These are phyloP conservation scores for Phytophthora sp. DNA, from an alignment of 352 stramenopile species.

Conservation along the genomic window DNA sequence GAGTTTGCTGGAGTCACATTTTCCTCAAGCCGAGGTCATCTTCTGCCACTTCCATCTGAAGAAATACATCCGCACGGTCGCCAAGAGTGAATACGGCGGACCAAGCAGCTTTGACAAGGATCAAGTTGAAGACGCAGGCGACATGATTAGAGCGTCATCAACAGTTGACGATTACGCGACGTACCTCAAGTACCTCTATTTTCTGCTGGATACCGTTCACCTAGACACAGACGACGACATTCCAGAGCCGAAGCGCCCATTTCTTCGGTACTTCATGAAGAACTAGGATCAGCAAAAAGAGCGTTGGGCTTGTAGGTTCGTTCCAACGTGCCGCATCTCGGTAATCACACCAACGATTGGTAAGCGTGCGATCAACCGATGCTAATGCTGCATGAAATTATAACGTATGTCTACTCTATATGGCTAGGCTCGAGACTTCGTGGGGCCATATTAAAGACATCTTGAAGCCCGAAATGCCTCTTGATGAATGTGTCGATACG, in stretches of 20 bases:
- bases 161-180: neutral
- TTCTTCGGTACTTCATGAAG: conserved; percentile 14
- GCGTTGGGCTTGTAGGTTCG: neutral
- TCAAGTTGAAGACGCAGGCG: neutral
- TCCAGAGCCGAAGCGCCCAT: neutral
- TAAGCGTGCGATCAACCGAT: no score
- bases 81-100: neutral
- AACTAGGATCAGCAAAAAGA: conserved; percentile 19
- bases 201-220: neutral
- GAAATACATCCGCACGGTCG: neutral
- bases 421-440: neutral
- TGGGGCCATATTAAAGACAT: neutral
- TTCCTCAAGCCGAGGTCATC: neutral
- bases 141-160: neutral
- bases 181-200: neutral
- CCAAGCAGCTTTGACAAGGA: neutral
- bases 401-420: no score
- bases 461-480: neutral
- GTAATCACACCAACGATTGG: neutral
- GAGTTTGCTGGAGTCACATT: neutral
- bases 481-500: neutral
- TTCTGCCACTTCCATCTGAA: neutral
- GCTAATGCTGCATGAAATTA: no score
- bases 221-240: neutral
- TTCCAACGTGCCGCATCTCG: neutral